Percentiles rank a stretch among this genome's conserved stretches.
Conservation (phyloP, 179 eudicot genomes). For the Gypsophila paniculata region DNA sequence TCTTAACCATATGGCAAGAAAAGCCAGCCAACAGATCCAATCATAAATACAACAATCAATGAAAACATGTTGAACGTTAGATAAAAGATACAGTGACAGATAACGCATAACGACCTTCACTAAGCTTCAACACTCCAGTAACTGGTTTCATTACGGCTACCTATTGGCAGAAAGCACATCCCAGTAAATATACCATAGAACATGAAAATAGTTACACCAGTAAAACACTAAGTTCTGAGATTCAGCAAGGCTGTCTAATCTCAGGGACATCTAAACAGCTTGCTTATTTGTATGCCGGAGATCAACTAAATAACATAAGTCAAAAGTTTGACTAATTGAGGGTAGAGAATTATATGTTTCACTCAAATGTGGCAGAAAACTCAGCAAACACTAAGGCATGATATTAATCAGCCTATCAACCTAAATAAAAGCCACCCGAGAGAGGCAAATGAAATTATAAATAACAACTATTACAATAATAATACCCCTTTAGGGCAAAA, state of each 20-base stretch:
- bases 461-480: too few species aligned
- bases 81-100: background rate
- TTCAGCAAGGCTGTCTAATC: background rate
- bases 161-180: too few species aligned
- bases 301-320: background rate
- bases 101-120: background rate
- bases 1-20: too few species aligned
- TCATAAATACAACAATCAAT: too few species aligned
- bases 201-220: background rate
- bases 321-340: background rate
- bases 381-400: too few species aligned
- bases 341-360: background rate
- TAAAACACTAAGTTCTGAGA: background rate
- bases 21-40: too few species aligned
- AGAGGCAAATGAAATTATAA: background rate
- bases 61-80: too few species aligned
- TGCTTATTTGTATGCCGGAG: background rate
- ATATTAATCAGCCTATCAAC: background rate
- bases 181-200: background rate
- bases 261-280: background rate
- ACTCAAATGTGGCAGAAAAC: background rate
- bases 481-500: background rate
- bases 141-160: too few species aligned
- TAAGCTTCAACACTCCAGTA: too few species aligned
- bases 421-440: background rate